Evolutionary conservation across 192 early-diverging fungal genomes (phyloP), one percentile per base, ranked within the genome.

Genomic region (Hyaloraphidium curvatum): DNA sequence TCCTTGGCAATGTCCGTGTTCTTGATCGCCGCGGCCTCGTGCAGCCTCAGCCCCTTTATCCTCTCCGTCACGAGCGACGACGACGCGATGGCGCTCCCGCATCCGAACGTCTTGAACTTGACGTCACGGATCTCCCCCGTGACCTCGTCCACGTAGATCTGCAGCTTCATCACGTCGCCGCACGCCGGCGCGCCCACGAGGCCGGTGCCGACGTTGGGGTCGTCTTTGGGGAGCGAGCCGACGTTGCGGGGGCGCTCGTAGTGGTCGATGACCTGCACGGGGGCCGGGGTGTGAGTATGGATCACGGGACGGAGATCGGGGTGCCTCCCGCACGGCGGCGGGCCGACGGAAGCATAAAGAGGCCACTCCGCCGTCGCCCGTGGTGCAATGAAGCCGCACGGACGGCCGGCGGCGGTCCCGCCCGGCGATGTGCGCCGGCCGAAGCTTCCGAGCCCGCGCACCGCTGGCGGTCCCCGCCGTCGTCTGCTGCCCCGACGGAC

Each of bases 51-150:
- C 3, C 93, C 93, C 48, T 86, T 80, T 33, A 97, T 93, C 60
- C 87, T 83, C 65, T 97, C 89, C 21, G 93, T 94, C 61, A 87
- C 88, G 40, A 86, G 81, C 16, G 78, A 81, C 21, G 83, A 87
- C 22, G 84, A 87, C 16, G 93, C 93, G 62, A 97, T 97, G 26
- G 93, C 93, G 27, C 83, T 86, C 28, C 93, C 93, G 61, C 93
- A 97, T 25, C 93, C 93, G 70, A 92, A 97, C 0, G 93, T 97
- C 70, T 97, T 97, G 72, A 97, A 97, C 67, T 89, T 89, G 57
- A 92, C 90, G 52, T 97, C 89, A 39, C 77, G 70, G 62, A 97
- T 97, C 62, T 88, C 83, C 39, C 89, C 89, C 37, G 69, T 79
- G 1, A 28, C 69, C 30, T 97, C 89, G 64, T 97, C 89, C 2